Evolutionary conservation across 1,139 yeast species (phyloP).

Genomic region (Blastobotrys malaysiensis): DNA sequence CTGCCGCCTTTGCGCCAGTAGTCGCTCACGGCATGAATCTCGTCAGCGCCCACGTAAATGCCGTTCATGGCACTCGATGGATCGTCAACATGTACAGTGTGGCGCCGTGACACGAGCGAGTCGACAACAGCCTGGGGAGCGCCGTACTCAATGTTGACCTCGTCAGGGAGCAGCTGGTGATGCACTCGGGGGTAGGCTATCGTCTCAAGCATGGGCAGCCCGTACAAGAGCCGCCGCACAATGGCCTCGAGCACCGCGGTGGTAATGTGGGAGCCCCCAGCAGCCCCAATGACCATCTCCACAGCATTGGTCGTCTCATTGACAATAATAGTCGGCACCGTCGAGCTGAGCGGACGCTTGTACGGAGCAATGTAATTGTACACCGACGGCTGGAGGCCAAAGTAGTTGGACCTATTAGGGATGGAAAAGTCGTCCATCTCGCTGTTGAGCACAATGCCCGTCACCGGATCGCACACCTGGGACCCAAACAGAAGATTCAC

Average conservation of each 20-base stretch:
- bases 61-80: constrained; percentile 50
- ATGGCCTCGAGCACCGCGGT: constrained; percentile 81
- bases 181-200: constrained; percentile 79
- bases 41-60: constrained; percentile 37
- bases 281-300: constrained; percentile 78
- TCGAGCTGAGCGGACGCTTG: constrained; percentile 80
- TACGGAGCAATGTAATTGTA: constrained; percentile 70
- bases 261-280: constrained; percentile 90
- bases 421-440: constrained; percentile 96
- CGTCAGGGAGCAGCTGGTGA: constrained; percentile 82
- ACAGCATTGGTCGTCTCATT: constrained; percentile 45
- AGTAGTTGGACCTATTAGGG: constrained; percentile 64
- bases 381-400: constrained; percentile 72
- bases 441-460: constrained; percentile 81
- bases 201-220: constrained; percentile 56
- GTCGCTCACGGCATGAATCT: constrained; percentile 50
- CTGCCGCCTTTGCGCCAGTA: constrained; percentile 52
- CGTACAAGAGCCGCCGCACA: constrained; percentile 54
- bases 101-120: constrained; percentile 39
- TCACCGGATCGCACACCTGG: constrained; percentile 66
- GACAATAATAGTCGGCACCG: constrained; percentile 67
- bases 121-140: constrained; percentile 34
- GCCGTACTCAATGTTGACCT: constrained; percentile 53
- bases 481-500: constrained; percentile 85
- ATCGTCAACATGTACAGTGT: constrained; percentile 30